Evolutionary conservation across 805 yeast species (phyloP), one percentile per base, ranked within the genome.

Genomic region (Metschnikowia lunata): DNA sequence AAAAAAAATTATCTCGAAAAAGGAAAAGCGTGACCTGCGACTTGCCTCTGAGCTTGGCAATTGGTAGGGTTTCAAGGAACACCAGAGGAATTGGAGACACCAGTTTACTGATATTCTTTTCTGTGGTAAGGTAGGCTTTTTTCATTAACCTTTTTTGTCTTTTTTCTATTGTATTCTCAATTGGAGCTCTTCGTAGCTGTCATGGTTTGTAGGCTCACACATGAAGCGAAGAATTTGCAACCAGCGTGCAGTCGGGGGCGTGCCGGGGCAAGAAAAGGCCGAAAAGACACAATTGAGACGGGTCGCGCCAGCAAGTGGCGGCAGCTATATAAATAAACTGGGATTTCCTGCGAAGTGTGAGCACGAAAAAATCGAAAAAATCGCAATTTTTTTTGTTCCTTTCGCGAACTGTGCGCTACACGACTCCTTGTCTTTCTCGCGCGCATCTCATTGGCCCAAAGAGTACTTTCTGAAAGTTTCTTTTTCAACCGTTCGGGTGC

Each of bases 251-350:
- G 51, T 37, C 44, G 30, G 18, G 45, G 44, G 39, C 50, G 54
- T 51, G 54, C 37, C 47, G 32, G 7, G 47, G 49, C 47, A 40
- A 41, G 36, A 30, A 28, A 14, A 35, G 28, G 42, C 48, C 47
- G 45, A 37, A 36, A 37, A 15, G 26, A 35, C 46, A 39, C 40
- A 42, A 40, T 40, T 34, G 48, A 23, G 39, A 37, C 32, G 36
- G 40, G 51, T 43, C 54, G 54, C 49, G 51, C 53, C 55, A 49
- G 55, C 54, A 43, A 49, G 42, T 45, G 26, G 54, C 50, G 54
- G 46, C 45, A 44, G 45, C 48, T 45, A 48, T 54, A 54, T 54
- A 54, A 54, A 54, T 54, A 52, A 54, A 48, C 50, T 45, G 52
- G 48, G 44, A 49, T 49, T 51, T 51, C 57, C 57, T 42, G 51